phyloP scores from a whole-genome alignment of 805 yeast genomes.

The Yarrowia deformans region DNA sequence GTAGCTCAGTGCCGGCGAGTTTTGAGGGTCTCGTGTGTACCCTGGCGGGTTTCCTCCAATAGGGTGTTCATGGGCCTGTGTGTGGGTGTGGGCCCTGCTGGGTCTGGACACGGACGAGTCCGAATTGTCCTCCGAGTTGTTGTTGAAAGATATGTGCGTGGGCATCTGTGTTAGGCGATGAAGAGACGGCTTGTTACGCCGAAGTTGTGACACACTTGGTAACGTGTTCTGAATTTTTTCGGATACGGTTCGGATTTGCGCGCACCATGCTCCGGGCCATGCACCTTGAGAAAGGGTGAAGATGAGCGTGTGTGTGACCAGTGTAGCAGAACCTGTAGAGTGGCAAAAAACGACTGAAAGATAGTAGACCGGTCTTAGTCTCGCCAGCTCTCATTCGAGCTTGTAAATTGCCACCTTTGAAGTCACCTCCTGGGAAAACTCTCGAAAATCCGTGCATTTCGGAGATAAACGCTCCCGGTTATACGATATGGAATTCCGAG shows the following conservation, averaged over 20 bases:
- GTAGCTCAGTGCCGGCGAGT: conserved; percentile 34
- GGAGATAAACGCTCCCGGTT: conserved; percentile 4
- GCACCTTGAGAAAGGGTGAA: not conserved
- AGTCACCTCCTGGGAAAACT: not conserved
- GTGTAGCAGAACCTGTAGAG: too few relatives aligned
- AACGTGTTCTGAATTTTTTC: conserved; percentile 1
- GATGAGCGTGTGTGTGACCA: too few relatives aligned
- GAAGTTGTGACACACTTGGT: too few relatives aligned
- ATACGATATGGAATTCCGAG: too few relatives aligned
- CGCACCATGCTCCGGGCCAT: conserved; percentile 2
- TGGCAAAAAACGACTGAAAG: too few relatives aligned
- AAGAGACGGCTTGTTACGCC: too few relatives aligned
- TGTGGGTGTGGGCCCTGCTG: conserved; percentile 23
- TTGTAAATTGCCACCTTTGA: not conserved
- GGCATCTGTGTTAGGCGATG: conserved; percentile 27
- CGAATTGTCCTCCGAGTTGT: conserved; percentile 32
- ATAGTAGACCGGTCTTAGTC: not conserved
- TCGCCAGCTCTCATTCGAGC: not conserved
- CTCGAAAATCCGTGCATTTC: not conserved
- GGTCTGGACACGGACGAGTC: conserved; percentile 34
- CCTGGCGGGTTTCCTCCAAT: conserved; percentile 28
- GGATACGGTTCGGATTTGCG: conserved; percentile 25
- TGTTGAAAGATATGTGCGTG: conserved; percentile 31
- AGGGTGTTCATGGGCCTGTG: conserved; percentile 25
- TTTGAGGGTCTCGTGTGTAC: conserved; percentile 10